These are phyloP conservation scores for Candida albicans DNA, from an alignment of 1,139 yeast genomes.

Conservation along the genomic window DNA sequence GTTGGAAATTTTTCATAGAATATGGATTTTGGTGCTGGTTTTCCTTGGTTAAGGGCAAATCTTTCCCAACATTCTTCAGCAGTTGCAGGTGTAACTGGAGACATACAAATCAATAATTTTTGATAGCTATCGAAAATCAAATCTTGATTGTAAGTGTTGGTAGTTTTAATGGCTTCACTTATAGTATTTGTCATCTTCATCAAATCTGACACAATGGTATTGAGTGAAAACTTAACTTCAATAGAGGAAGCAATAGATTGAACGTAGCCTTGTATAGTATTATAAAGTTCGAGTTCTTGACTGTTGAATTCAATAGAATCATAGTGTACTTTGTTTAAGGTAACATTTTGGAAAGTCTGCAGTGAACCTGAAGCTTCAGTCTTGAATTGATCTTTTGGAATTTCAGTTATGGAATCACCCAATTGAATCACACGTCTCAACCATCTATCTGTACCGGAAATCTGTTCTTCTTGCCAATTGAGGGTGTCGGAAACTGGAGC, in stretches of 20 bases:
- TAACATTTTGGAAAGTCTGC: slow-evolving; percentile 15
- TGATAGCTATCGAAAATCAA: slow-evolving; percentile 43
- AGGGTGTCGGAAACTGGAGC: slow-evolving; percentile 84
- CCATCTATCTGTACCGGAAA: slow-evolving; percentile 89
- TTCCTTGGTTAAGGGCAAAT: slow-evolving; percentile 27
- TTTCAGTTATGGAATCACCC: slow-evolving; percentile 20
- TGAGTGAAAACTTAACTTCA: slow-evolving; percentile 60
- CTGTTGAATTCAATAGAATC: slow-evolving; percentile 28
- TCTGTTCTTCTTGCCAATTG: slow-evolving; percentile 88
- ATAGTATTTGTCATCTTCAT: slow-evolving; percentile 78
- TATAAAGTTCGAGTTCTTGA: slow-evolving; percentile 57
- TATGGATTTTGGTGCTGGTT: slow-evolving; percentile 47
- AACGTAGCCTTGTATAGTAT: slow-evolving; percentile 53
- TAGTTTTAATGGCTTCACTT: slow-evolving; percentile 33
- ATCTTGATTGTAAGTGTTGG: slow-evolving; percentile 24
- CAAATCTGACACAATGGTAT: slow-evolving; percentile 84
- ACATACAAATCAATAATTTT: slow-evolving; percentile 55
- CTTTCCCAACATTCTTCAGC: slow-evolving; percentile 83
- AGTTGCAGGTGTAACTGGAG: slow-evolving; percentile 78
- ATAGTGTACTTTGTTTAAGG: slow-evolving; percentile 21
- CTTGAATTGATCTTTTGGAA: slow-evolving; percentile 2
- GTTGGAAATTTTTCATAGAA: slow-evolving; percentile 58
- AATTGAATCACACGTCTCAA: slow-evolving; percentile 58
- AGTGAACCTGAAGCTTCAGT: neutral
- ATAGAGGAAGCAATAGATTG: slow-evolving; percentile 58